phyloP scores from a whole-genome alignment of 2,329 filamentous ascomycete species.

The Aspergillaceae sp. region DNA sequence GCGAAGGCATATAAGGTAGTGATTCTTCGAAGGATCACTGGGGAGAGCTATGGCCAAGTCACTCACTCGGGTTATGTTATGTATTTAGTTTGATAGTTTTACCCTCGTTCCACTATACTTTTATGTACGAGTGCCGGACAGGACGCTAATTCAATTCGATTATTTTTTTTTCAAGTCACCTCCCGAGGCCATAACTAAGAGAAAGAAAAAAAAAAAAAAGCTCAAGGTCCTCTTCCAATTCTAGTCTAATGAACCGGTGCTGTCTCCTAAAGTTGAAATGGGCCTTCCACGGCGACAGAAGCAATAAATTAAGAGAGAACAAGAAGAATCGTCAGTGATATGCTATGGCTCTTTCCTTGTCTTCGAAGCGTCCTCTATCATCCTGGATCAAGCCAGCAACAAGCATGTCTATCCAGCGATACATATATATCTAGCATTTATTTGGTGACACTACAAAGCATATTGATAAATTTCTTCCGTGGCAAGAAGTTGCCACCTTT shows the following conservation, averaged over 20 bases:
- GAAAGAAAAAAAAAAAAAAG: no score
- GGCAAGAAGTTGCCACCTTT: slow-evolving; percentile 42
- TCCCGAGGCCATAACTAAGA: no score
- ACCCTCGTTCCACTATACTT: no score
- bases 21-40: no score
- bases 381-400: slow-evolving; percentile 41
- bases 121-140: no score
- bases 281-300: not conserved
- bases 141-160: no score
- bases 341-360: slow-evolving; percentile 34
- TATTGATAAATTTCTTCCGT: slow-evolving; percentile 41
- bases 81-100: no score
- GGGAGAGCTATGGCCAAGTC: no score
- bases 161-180: no score
- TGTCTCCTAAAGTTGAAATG: not conserved
- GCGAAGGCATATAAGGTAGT: no score
- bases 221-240: not conserved
- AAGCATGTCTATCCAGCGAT: slow-evolving; percentile 47
- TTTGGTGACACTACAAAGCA: slow-evolving; percentile 37
- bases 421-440: slow-evolving; percentile 47
- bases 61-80: no score
- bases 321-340: slow-evolving; percentile 14
- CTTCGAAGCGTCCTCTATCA: slow-evolving; percentile 35
- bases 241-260: not conserved
- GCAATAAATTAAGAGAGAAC: not conserved